Conservation (phyloP, 495 filamentous ascomycete species). For the Entonaema liquescens region DNA sequence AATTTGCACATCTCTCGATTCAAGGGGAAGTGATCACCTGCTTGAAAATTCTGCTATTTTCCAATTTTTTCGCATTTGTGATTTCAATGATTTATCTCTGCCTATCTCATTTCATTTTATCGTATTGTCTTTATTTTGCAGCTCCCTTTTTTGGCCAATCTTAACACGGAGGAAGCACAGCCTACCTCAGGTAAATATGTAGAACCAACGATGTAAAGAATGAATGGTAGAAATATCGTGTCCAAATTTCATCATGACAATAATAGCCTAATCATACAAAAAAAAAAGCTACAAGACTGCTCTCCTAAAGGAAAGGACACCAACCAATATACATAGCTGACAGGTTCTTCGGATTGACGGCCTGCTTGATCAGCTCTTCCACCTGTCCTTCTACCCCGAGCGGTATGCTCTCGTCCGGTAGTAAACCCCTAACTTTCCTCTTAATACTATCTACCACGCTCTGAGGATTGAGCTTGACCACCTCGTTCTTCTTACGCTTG, state of each 20-base stretch:
- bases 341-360: slow-evolving; percentile 78
- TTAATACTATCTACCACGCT: slow-evolving; percentile 89
- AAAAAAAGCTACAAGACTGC: background rate
- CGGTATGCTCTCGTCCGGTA: slow-evolving; percentile 86
- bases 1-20: background rate
- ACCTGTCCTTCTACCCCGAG: slow-evolving; percentile 95
- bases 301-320: slow-evolving; percentile 83
- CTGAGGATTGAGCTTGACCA: slow-evolving; percentile 83
- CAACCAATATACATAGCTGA: slow-evolving; percentile 97
- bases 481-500: slow-evolving; percentile 67
- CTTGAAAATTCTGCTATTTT: background rate
- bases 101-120: background rate
- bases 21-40: slow-evolving; percentile 1
- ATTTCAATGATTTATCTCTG: background rate
- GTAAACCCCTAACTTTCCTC: slow-evolving; percentile 83
- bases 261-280: background rate
- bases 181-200: background rate
- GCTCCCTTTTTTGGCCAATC: background rate
- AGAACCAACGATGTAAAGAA: background rate
- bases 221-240: background rate
- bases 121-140: background rate
- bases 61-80: background rate
- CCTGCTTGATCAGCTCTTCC: slow-evolving; percentile 87
- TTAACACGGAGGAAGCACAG: background rate
- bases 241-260: background rate